Conservation (phyloP, 345 rosid genomes). For the Hibiscus trionum region DNA sequence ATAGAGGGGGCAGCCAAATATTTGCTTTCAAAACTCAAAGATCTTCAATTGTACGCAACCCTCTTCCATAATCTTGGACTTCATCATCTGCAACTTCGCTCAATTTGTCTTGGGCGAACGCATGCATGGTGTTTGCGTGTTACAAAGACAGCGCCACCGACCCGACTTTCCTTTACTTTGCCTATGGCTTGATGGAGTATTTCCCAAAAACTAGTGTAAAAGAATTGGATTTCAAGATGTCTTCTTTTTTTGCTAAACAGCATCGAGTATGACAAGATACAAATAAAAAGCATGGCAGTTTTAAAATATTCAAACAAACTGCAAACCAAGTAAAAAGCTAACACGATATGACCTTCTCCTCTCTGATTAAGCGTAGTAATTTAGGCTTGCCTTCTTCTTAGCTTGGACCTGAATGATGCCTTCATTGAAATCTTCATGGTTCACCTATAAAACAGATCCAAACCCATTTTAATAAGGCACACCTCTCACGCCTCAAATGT, state of each 20-base stretch:
- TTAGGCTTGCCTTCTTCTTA: conserved; percentile 97
- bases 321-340: background rate
- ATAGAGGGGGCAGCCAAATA: conserved; percentile 76
- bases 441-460: conserved; percentile 50
- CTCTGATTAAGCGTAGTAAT: conserved; percentile 64
- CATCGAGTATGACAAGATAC: too few relatives aligned
- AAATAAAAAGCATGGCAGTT: background rate
- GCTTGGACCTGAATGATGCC: conserved; percentile 99
- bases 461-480: background rate
- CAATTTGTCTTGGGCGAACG: conserved; percentile 47
- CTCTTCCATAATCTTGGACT: background rate
- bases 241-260: too few relatives aligned
- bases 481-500: background rate
- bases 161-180: conserved; percentile 77
- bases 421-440: conserved; percentile 97
- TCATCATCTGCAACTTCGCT: background rate
- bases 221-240: too few relatives aligned
- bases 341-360: too few relatives aligned
- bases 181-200: conserved; percentile 50
- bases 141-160: conserved; percentile 73
- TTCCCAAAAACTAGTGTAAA: too few relatives aligned
- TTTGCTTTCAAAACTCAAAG: conserved; percentile 58
- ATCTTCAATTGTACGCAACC: conserved; percentile 64
- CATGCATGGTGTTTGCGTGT: conserved; percentile 84
- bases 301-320: background rate